Evolutionary conservation across 2,329 filamentous ascomycete species (phyloP), one percentile per base, ranked within the genome.

Genomic region (Apiospora arundinis): DNA sequence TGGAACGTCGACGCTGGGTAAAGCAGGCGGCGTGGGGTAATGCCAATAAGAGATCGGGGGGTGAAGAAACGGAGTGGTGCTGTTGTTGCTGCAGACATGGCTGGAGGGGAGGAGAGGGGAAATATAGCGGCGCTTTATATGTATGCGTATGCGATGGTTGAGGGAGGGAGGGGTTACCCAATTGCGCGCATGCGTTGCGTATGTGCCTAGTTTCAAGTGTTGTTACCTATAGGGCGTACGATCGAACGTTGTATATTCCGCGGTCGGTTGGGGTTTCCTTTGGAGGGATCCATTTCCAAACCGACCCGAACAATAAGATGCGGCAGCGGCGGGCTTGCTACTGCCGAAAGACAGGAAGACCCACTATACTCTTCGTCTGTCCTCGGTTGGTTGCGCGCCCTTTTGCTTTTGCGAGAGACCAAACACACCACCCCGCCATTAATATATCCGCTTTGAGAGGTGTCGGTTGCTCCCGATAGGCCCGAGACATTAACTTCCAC

Each of bases 21-120:
- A 18, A 63, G 28, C n/a, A 63, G 56, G 56, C 56, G 56, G 56
- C 56, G 56, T 63, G 56, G 56, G 56, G 56, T 63, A 63, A 63
- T 40, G 6, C 28, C 56, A 18, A 40, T 7, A 18, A 63, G 56
- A 40, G 56, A 63, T 37, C 56, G 21, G 56, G 56, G 56, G 56
- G 32, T 63, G 32, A 63, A 63, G 56, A 63, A 63, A 32, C 56
- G 56, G 21, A 40, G 21, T 32, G 56, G 56, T 8, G 56, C 56
- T 8, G 42, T 18, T 8, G 42, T 18, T 63, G 56, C 32, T 14
- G 32, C 18, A 63, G 56, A 12, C 56, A 63, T 63, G 9, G 4
- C 8, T 32, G 32, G 18, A 40, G 21, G 18, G 18, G 40, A 2
- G 21, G 56, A 18, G 48, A 52, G 8, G 40, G 40, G 40, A 21